Percentiles rank a stretch among this genome's conserved stretches.
phyloP scores from a whole-genome alignment of 306 rosid genomes.

The Macrotyloma uniflorum region DNA sequence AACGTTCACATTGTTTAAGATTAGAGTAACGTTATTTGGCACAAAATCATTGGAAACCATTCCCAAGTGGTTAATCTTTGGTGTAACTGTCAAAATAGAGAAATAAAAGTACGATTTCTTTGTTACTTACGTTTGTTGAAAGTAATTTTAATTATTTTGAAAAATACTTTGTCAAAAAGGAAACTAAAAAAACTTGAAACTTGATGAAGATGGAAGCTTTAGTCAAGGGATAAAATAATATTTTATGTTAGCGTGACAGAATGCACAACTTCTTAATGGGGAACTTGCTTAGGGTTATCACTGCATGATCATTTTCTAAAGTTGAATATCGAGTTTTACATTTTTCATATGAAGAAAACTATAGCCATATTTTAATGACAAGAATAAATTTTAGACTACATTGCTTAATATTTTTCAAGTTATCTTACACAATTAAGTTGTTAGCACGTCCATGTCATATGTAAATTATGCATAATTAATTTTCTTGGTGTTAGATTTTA shows the following conservation, averaged over 20 bases:
- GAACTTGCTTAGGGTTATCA: background rate
- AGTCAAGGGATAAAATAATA: conserved; percentile 32
- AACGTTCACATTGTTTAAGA: conserved; percentile 13
- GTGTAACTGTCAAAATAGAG: background rate
- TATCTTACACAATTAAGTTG: background rate
- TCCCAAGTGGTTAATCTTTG: background rate
- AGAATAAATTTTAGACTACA: background rate
- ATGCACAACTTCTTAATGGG: background rate
- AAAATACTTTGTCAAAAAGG: too few relatives aligned
- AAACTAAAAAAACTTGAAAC: background rate
- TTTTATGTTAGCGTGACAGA: conserved; percentile 33
- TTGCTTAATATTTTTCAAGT: conserved; percentile 20
- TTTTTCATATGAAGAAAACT: conserved; percentile 28
- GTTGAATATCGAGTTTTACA: conserved; percentile 13
- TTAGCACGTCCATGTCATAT: conserved; percentile 16
- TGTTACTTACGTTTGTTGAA: background rate
- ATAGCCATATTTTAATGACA: background rate
- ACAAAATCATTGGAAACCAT: too few relatives aligned
- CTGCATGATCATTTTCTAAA: background rate
- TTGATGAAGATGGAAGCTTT: background rate
- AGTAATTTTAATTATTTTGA: background rate
- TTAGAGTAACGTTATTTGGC: background rate
- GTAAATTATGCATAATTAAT: background rate
- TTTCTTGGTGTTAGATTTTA: conserved; percentile 15
- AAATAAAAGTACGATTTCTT: background rate